A percentile compares a stretch with the other conserved stretches of the same genome.
Conservation (phyloP, 2,329 filamentous ascomycete genomes). For the Dichotomopilus funicola region DNA sequence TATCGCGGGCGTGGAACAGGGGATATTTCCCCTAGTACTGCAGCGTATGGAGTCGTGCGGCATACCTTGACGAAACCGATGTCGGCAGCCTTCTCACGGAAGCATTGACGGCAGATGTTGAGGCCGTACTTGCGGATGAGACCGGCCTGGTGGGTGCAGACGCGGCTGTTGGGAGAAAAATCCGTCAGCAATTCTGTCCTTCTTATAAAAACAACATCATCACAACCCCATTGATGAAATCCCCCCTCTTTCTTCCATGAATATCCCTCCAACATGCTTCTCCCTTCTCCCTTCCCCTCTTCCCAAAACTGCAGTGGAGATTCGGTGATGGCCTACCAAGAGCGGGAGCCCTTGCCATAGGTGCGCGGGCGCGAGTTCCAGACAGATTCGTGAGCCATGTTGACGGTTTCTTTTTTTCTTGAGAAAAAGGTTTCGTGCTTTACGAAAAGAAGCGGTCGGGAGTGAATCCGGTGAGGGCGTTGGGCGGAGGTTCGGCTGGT, state of each 20-base stretch:
- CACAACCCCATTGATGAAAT: too few species aligned
- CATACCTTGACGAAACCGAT: constrained; percentile 67
- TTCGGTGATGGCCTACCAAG: constrained; percentile 58
- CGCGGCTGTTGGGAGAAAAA: constrained; percentile 40
- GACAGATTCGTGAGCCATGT: constrained; percentile 80
- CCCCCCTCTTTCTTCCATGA: not conserved
- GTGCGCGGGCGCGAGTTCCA: constrained; percentile 97
- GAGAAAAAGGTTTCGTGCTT: not conserved
- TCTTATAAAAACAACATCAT: not conserved
- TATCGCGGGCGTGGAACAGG: not conserved
- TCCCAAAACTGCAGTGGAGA: constrained; percentile 2
- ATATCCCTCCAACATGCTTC: not conserved
- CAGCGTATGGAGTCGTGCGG: not conserved
- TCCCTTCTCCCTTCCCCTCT: not conserved
- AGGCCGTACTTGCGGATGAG: constrained; percentile 99
- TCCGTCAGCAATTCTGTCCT: constrained; percentile 19
- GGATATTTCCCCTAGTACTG: too few species aligned
- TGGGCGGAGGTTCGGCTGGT: constrained; percentile 13
- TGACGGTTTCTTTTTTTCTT: constrained; percentile 32
- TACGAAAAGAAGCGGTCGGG: constrained; percentile 7
- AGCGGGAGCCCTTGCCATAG: constrained; percentile 94
- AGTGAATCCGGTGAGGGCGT: constrained; percentile 13
- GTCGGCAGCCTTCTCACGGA: constrained; percentile 66
- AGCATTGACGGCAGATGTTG: constrained; percentile 77
- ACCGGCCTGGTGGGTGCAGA: constrained; percentile 92